Conservation (phyloP, 2,329 filamentous ascomycete genomes). For the Trichophyton equinum region DNA sequence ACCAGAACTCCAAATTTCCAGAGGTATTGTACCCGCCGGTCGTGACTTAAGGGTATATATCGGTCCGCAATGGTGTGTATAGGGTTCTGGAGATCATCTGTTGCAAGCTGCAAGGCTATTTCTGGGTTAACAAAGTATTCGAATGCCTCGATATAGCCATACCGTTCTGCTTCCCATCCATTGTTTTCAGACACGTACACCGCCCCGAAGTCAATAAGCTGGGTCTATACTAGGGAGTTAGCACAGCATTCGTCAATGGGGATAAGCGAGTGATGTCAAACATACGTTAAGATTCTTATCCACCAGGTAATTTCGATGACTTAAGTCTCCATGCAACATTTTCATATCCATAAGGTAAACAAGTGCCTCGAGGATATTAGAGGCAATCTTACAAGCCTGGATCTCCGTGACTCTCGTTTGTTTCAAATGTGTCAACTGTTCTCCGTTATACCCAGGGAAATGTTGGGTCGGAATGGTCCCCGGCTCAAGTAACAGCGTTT, state of each 20-base stretch:
- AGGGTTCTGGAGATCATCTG: background rate
- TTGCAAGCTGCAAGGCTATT: slow-evolving; percentile 13
- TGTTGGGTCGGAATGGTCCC: background rate
- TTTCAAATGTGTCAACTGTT: slow-evolving; percentile 8
- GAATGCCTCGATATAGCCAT: slow-evolving; percentile 13
- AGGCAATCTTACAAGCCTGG: slow-evolving; percentile 20
- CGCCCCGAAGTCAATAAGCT: slow-evolving; percentile 21
- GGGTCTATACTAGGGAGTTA: slow-evolving; percentile 11
- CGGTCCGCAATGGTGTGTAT: background rate
- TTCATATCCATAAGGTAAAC: slow-evolving; percentile 21
- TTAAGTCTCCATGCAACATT: slow-evolving; percentile 20
- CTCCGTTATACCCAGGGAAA: slow-evolving; percentile 9
- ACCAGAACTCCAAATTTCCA: slow-evolving; percentile 21
- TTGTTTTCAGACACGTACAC: slow-evolving; percentile 12
- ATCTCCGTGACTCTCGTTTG: slow-evolving; percentile 17
- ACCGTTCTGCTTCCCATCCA: background rate
- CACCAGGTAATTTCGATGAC: slow-evolving; percentile 21
- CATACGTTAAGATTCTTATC: slow-evolving; percentile 20
- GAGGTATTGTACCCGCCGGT: slow-evolving; percentile 14
- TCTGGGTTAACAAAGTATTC: slow-evolving; percentile 22
- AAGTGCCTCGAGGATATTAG: slow-evolving; percentile 21
- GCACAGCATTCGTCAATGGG: background rate
- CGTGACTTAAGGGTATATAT: slow-evolving; percentile 9
- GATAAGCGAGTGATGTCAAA: background rate
- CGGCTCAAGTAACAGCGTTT: background rate